phyloP scores from a whole-genome alignment of 768 basidiomycete genomes.

The Russula griseocarnosa region DNA sequence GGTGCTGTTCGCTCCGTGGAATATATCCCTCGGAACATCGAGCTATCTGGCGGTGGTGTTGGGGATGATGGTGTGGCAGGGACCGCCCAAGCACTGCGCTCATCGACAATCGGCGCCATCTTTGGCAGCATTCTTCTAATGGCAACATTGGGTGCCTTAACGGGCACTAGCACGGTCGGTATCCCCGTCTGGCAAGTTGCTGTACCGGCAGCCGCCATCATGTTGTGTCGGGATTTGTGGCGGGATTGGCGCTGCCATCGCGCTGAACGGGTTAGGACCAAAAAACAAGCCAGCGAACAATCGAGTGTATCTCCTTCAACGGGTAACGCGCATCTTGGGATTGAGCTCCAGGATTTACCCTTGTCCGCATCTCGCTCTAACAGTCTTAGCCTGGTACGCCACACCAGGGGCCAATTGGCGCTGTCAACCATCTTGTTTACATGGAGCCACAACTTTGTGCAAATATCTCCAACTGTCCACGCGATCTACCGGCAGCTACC shows the following conservation, averaged over 20 bases:
- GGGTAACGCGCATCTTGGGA: not conserved
- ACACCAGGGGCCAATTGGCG: conserved; percentile 12
- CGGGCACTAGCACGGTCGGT: conserved; percentile 70
- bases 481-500: conserved; percentile 67
- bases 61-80: conserved; percentile 31
- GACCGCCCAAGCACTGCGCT: conserved; percentile 56
- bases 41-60: conserved; percentile 36
- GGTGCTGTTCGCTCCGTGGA: conserved; percentile 53
- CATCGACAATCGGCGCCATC: conserved; percentile 68
- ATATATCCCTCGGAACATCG: conserved; percentile 49
- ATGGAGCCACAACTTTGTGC: conserved; percentile 26
- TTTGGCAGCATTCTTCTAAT: conserved; percentile 68
- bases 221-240: conserved; percentile 62
- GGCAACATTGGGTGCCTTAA: conserved; percentile 63
- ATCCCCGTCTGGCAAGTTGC: conserved; percentile 83
- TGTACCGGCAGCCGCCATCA: conserved; percentile 71
- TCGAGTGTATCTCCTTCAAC: not conserved
- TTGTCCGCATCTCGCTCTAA: not conserved
- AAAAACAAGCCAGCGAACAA: not conserved
- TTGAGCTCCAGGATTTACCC: conserved; percentile 15
- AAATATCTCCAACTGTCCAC: conserved; percentile 65
- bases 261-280: not conserved
- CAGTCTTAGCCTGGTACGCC: conserved; percentile 3
- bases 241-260: conserved; percentile 33
- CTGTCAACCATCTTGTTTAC: conserved; percentile 19